Conservation (phyloP, 2,329 filamentous ascomycete species). For the Pseudogymnoascus sp. region DNA sequence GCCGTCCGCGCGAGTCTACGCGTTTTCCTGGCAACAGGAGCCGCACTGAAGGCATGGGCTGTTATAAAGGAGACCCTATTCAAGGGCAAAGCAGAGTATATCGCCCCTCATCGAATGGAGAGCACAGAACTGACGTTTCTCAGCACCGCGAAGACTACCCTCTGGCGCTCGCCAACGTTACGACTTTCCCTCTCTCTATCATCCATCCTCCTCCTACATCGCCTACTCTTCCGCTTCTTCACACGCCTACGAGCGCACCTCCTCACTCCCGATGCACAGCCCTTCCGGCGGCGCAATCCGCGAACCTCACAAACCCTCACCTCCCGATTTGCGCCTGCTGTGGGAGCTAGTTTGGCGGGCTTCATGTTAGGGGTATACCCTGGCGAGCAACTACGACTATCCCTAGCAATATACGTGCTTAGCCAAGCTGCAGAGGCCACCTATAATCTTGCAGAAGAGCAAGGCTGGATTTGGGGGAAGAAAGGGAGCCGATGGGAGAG, state of each 20-base stretch:
- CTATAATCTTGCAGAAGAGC: slow-evolving; percentile 75
- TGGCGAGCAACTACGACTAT: slow-evolving; percentile 60
- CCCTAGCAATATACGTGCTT: slow-evolving; percentile 71
- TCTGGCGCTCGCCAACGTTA: slow-evolving; percentile 59
- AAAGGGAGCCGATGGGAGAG: slow-evolving; percentile 47
- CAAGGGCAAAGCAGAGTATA: slow-evolving; percentile 27
- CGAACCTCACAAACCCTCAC: slow-evolving; percentile 66
- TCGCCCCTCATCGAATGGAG: not conserved
- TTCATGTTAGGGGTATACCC: slow-evolving; percentile 72
- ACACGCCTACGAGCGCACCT: slow-evolving; percentile 68
- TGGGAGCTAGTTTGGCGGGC: slow-evolving; percentile 84
- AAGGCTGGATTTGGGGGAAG: slow-evolving; percentile 57
- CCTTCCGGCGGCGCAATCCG: slow-evolving; percentile 78
- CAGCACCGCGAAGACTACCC: slow-evolving; percentile 38
- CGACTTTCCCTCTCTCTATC: slow-evolving; percentile 77
- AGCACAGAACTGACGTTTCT: slow-evolving; percentile 13
- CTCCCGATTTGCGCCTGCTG: slow-evolving; percentile 72
- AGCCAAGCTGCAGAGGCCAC: slow-evolving; percentile 77
- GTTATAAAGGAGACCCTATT: slow-evolving; percentile 41
- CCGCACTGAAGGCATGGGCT: slow-evolving; percentile 55
- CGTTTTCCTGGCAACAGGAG: slow-evolving; percentile 56
- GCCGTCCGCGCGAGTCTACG: slow-evolving; percentile 63
- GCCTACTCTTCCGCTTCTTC: slow-evolving; percentile 85
- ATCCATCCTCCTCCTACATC: slow-evolving; percentile 77
- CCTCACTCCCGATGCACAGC: slow-evolving; percentile 67